These are phyloP conservation scores for Apophysomyces ossiformis DNA, from an alignment of 371 early-diverging fungal genomes.

Conservation along the genomic window DNA sequence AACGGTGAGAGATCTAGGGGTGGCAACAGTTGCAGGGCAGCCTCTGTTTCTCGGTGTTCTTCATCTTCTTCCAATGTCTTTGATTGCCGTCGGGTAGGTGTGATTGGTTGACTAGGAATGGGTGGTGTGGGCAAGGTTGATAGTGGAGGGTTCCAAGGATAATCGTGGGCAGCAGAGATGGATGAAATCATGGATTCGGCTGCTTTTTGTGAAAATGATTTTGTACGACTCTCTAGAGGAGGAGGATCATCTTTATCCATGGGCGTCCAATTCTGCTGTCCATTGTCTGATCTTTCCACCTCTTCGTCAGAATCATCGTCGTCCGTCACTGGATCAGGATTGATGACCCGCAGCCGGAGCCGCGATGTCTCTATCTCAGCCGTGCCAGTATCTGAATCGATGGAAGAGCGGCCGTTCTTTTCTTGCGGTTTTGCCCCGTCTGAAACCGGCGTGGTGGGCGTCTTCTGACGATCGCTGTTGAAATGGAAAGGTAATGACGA, in stretches of 20 bases:
- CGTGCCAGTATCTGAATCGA: slow-evolving; percentile 1
- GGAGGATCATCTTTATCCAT: neutral
- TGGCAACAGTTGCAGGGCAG: slow-evolving; percentile 12
- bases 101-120: neutral
- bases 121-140: slow-evolving; percentile 2
- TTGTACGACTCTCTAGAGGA: neutral
- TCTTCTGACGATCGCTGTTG: neutral
- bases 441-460: neutral
- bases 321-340: slow-evolving; percentile 28
- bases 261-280: neutral
- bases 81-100: slow-evolving; percentile 14
- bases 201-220: slow-evolving; percentile 6
- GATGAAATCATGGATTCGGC: slow-evolving; percentile 9
- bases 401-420: neutral
- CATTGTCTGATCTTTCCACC: slow-evolving; percentile 1
- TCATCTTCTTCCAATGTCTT: slow-evolving; percentile 10
- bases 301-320: slow-evolving; percentile 16
- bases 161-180: slow-evolving; percentile 14
- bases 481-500: slow-evolving; percentile 5
- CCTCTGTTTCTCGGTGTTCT: slow-evolving; percentile 10
- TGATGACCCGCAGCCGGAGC: slow-evolving; percentile 25
- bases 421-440: neutral
- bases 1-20: slow-evolving; percentile 18
- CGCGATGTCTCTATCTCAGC: neutral
- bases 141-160: slow-evolving; percentile 3